These are phyloP conservation scores for Aspergillus unguis DNA, from an alignment of 2,329 filamentous ascomycete species.

Conservation along the genomic window DNA sequence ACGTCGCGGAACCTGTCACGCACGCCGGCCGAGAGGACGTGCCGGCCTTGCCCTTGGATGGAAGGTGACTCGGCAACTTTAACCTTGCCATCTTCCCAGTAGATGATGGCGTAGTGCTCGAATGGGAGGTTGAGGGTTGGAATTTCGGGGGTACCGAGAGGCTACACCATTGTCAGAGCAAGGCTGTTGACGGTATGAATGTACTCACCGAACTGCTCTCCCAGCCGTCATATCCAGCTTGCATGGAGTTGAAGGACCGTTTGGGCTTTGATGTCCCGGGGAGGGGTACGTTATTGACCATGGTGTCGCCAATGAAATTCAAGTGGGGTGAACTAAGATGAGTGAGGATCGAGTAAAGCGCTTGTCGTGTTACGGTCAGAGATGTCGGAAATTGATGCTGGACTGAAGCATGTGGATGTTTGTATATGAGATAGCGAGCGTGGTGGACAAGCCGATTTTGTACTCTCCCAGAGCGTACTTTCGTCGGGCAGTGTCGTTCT, in stretches of 20 bases:
- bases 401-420: conserved; percentile 2
- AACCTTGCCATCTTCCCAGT: conserved; percentile 34
- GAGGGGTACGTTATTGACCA: conserved; percentile 30
- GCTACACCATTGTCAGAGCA: conserved; percentile 17
- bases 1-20: conserved; percentile 36
- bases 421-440: neutral
- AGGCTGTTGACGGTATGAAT: neutral
- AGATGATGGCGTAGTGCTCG: conserved; percentile 37
- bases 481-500: neutral
- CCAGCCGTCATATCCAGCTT: conserved; percentile 30
- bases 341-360: neutral
- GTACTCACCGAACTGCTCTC: conserved; percentile 29
- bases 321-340: neutral
- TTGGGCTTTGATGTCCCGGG: conserved; percentile 26
- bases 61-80: conserved; percentile 33
- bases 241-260: conserved; percentile 28
- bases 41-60: conserved; percentile 29
- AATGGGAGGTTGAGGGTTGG: conserved; percentile 29
- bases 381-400: neutral
- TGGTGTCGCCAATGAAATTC: conserved; percentile 13
- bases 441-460: conserved; percentile 2
- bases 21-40: conserved; percentile 34
- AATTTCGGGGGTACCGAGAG: conserved; percentile 26
- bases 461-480: neutral
- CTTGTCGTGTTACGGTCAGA: neutral